Percentiles rank a stretch among this genome's conserved stretches.
Conservation (phyloP, 2,329 filamentous ascomycete species). For the Chrysosporium keratinophilum region DNA sequence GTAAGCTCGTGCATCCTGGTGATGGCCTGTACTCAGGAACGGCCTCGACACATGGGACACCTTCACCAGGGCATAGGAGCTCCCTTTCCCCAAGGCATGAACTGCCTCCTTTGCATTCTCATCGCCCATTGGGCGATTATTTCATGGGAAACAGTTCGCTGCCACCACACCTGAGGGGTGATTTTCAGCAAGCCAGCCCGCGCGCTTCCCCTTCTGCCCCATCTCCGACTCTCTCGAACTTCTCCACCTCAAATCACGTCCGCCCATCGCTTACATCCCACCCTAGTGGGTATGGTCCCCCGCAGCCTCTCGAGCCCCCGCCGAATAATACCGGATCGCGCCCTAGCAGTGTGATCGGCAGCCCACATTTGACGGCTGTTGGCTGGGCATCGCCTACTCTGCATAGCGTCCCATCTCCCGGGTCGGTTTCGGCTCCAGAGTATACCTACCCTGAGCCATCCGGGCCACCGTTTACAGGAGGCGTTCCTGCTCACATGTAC, state of each 20-base stretch:
- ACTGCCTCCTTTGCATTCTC: slow-evolving; percentile 59
- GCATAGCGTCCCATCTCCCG: slow-evolving; percentile 60
- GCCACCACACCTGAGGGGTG: slow-evolving; percentile 68
- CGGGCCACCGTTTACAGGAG: slow-evolving; percentile 40
- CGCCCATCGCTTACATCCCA: slow-evolving; percentile 68
- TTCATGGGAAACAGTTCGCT: slow-evolving; percentile 72
- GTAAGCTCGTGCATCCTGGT: slow-evolving; percentile 29
- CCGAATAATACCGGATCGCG: slow-evolving; percentile 65
- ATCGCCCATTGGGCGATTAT: slow-evolving; percentile 56
- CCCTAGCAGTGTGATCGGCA: slow-evolving; percentile 63
- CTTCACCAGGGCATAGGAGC: slow-evolving; percentile 69
- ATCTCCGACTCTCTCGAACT: slow-evolving; percentile 54
- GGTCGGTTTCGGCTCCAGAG: slow-evolving; percentile 51
- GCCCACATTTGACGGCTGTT: slow-evolving; percentile 71
- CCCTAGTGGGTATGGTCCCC: slow-evolving; percentile 70
- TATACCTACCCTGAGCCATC: slow-evolving; percentile 73
- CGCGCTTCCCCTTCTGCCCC: slow-evolving; percentile 52
- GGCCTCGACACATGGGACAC: slow-evolving; percentile 49
- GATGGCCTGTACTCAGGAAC: slow-evolving; percentile 37
- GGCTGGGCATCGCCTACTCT: slow-evolving; percentile 83
- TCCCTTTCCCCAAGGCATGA: slow-evolving; percentile 73
- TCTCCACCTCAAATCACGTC: slow-evolving; percentile 40
- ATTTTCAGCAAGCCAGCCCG: slow-evolving; percentile 61
- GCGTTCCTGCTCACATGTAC: slow-evolving; percentile 54
- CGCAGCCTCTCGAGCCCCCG: slow-evolving; percentile 72